Base-by-base conservation (phyloP, 306 rosid species). In the Fragaria vesca region DNA sequence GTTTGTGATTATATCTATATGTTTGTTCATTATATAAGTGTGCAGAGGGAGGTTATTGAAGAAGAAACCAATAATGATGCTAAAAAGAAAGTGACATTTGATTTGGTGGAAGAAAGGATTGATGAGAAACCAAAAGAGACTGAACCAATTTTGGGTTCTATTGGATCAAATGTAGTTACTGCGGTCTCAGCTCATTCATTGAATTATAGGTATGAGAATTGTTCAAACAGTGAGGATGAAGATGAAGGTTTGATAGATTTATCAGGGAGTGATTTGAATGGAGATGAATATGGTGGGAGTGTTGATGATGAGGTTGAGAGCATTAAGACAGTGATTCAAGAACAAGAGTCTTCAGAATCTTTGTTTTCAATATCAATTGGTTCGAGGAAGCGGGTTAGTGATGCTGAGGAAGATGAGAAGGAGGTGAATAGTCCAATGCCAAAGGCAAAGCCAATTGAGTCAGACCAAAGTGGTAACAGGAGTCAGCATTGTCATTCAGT, bases 271-370 rank as follows among this genome's bases (percentile, higher is more conserved):
- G 80, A 78, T 61, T 63, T 69, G 74, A 67, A 74, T 48, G 68
- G 78, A 40, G 75, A 38, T 20, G 71, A 71, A 38, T 61, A n/a
- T 30, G 78, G 9, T 62, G 40, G 8, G n/a, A 9, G 1, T 66
- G 71, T 66, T 18, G 67, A 24, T 32, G 76, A 26, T 36, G 80
- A n/a, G 5, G 73, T 55, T 38, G 84, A 26, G 30, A 42, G 69
- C 4, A 60, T 8, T 2, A 74, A 66, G 52, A 52, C 21, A 18
- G 58, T 69, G 67, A 50, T 74, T 73, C 79, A 77, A 68, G 80
- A 85, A 20, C 70, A 38, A 79, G 93, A 89, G 71, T 83, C 93
- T 78, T 91, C 98, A 4, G 98, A 89, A 16, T 90, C 98, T 4
- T 77, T 93, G 79, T 93, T 93, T 81, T 93, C 97, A 45, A 57